Evolutionary conservation across 1,284 basidiomycete species (phyloP), one percentile per base, ranked within the genome.

Genomic region (Pisolithus thermaeus): DNA sequence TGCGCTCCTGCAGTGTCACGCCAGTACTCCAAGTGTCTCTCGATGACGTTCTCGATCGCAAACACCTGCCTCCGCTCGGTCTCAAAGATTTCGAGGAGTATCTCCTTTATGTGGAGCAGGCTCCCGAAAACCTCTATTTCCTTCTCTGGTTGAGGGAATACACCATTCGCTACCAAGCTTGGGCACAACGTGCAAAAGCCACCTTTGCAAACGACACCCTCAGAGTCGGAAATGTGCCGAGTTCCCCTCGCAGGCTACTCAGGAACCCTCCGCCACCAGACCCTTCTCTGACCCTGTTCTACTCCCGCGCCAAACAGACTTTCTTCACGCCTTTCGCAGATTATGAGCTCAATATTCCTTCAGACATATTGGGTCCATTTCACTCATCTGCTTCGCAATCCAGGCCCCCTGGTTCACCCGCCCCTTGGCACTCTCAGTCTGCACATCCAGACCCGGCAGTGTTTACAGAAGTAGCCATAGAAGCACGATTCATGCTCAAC

Each of bases 21-120:
- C 82, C 81, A 8, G 64, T 83, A 30, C 73, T 82, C 60, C 70
- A 79, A 52, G 76, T 88, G 56, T 73, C 73, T 27, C 74, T 88
- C 41, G 81, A 87, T 43, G 86, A 88, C 61, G 77, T 88, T 5
- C 73, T 88, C 50, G 75, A 83, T 47, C 75, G 83, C 55, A 82
- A 81, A 54, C 85, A 87, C 62, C 72, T 88, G 0, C 85, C 86
- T 0, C 85, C 86, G 3, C 76, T 88, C 8, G 84, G 81, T 71
- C 73, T 89, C 58, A 89, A 89, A 65, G 87, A 89, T 65, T 81
- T 89, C 53, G 86, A 89, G 69, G 87, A 90, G 66, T 89, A 87
- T 77, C 70, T 90, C 45, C 71, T 89, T 35, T 87, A 84, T 65
- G 83, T 86, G 46, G 87, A 89, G 59, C 74, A 76, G 49, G 74